Base-by-base conservation (phyloP, 1,284 basidiomycete species). In the Fomitopsis palustris region DNA sequence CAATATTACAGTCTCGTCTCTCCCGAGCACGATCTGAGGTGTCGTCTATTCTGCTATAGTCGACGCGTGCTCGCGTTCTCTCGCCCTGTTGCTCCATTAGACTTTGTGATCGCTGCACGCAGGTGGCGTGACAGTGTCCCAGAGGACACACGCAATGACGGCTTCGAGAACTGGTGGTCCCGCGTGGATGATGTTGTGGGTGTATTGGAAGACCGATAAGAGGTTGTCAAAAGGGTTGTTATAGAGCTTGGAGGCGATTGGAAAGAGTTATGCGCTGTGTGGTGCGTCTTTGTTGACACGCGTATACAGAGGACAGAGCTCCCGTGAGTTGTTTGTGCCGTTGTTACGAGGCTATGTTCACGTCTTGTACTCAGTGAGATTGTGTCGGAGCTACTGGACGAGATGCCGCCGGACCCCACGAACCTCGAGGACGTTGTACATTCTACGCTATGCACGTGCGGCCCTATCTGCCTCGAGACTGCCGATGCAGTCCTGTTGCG, bases 231-330 rank as follows among this genome's bases (percentile, higher is more conserved):
- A 65, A 80, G 82, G 27, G 80, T 91, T 2, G 90, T 88, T 65
- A 73, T 77, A 59, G 92, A 94, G 54, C 84, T 93, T 21, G 88
- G 88, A 35, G 88, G 87, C 3, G 94, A 96, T 69, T 98, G 96
- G 96, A 90, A 91, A 67, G 95, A 97, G 69, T 88, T 92, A 5
- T 81, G 92, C 60, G 90, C 90, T 33, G 90, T 90, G 0, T 98
- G 93, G 93, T 90, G 92, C 23, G 82, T 96, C 7, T 92, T 95
- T 66, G 88, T 96, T 2, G 90, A 96, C 66, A 82, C 90, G 2
- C 82, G 88, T 14, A 74, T 96, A 67, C 85, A 90, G 64, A 82
- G 96, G 62, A 87, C 92, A 64, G 92, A 96, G 71, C 73, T 98
- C 31, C 88, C 92, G 88, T 95, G 70, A 76, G 86, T 76, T 43